Base-by-base conservation (phyloP, 2,329 filamentous ascomycete species). In the Diplodia intermedia region DNA sequence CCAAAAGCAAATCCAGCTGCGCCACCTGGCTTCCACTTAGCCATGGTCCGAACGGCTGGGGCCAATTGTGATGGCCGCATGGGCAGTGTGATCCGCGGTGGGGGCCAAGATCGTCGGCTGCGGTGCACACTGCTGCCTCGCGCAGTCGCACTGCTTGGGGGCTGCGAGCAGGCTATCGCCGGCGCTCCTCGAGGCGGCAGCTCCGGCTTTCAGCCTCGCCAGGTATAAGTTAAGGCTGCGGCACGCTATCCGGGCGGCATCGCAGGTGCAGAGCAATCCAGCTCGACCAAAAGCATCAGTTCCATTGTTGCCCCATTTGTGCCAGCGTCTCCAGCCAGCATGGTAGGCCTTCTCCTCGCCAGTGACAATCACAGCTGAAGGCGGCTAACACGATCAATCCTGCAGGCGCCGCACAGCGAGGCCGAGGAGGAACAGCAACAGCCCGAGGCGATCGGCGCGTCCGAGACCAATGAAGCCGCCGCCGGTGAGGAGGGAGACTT, bases 201-300 rank as follows among this genome's bases (percentile, higher is more conserved):
- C 7, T 43, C 55, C 47, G 20, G 38, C 38, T 60, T 47, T 60
- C 55, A 60, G 55, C 55, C 55, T 60, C 55, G 23, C 47, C 36
- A 11, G 38, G 20, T 60, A 60, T 60, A 60, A 60, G 38, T 31
- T 33, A 29, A 60, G 55, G 55, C 55, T 60, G 20, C 20, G 40
- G 55, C 55, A 31, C 38, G 23, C 11, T 60, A 31, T 47, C 36
- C 55, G 55, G 55, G 55, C 55, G 14, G 20, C 55, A 26, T 43
- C 20, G 36, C 12, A n/a, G 33, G 18, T 12, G 18, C 12, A 9
- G n/a, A 40, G 8, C 54, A 56, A 4, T 5, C 29, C 31, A 56
- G 1, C n/a, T 38, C 31, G 15, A 8, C 18, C n/a, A 18, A 6
- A 20, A 31, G 14, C 36, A 23, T 2, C 36, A n/a, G 29, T n/a